These are phyloP conservation scores for Novymonas esmeraldas DNA, from an alignment of 208 protist genomes.

Conservation along the genomic window DNA sequence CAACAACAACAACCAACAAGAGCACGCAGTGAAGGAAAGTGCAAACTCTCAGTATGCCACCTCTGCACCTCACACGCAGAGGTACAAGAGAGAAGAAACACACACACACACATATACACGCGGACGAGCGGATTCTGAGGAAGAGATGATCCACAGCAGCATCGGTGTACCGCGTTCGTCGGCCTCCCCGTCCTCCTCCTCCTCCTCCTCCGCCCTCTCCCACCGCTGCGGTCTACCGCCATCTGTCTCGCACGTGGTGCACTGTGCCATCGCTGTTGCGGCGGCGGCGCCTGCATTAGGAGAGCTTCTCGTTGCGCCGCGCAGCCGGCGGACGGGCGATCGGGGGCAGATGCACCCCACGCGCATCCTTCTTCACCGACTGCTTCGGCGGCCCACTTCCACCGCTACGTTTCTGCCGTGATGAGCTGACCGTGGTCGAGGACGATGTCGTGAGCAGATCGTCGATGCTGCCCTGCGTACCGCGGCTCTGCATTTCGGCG, in stretches of 20 bases:
- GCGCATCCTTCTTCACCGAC: not conserved
- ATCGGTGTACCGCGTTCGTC: no score
- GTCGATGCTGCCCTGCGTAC: slow-evolving; percentile 5
- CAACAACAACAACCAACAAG: no score
- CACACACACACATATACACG: no score
- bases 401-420: slow-evolving; percentile 6
- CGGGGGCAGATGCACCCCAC: slow-evolving; percentile 14
- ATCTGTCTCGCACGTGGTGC: not conserved
- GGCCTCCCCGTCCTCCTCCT: no score
- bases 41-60: no score
- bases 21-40: no score
- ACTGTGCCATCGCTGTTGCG: not conserved
- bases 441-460: slow-evolving; percentile 13
- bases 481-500: slow-evolving; percentile 13
- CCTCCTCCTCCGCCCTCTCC: no score
- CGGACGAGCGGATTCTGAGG: no score
- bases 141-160: no score
- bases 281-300: not conserved
- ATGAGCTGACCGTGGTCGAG: not conserved
- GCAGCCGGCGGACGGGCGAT: slow-evolving; percentile 15
- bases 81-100: no score
- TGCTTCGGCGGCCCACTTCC: not conserved
- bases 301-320: slow-evolving; percentile 12
- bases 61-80: no score
- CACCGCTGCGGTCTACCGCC: no score